Conservation (phyloP, 1,139 yeast species). For the Pichia sp. region DNA sequence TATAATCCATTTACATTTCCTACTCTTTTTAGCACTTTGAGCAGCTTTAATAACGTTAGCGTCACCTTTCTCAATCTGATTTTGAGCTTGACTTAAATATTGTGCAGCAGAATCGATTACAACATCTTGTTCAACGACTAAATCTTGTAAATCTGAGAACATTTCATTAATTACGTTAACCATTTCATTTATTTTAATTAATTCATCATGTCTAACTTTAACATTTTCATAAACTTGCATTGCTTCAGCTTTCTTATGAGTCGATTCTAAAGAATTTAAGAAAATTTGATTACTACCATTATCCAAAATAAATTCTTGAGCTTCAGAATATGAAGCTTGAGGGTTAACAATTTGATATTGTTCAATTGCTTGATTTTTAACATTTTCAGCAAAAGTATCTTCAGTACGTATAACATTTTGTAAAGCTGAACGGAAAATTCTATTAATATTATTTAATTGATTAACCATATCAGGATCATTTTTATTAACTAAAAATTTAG, state of each 20-base stretch:
- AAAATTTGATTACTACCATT: conserved; percentile 17
- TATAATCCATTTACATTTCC: conserved; percentile 18
- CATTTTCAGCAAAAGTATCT: conserved; percentile 10
- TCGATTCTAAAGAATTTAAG: conserved; percentile 15
- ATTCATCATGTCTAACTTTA: conserved; percentile 17
- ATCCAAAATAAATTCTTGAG: conserved; percentile 16
- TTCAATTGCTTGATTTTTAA: conserved; percentile 17
- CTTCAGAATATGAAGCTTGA: conserved; percentile 15
- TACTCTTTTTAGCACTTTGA: conserved; percentile 14
- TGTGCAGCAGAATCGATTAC: conserved; percentile 10
- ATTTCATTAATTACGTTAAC: conserved; percentile 16
- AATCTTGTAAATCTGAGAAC: conserved; percentile 18
- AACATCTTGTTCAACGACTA: conserved; percentile 18
- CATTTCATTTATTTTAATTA: conserved; percentile 16
- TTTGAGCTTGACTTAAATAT: conserved; percentile 10
- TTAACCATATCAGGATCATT: conserved; percentile 17
- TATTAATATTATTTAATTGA: conserved; percentile 19
- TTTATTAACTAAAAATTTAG: conserved; percentile 10
- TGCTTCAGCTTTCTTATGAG: conserved; percentile 16
- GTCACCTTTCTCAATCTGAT: conserved; percentile 19
- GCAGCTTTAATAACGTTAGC: conserved; percentile 16
- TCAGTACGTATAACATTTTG: conserved; percentile 12
- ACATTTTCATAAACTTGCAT: conserved; percentile 16
- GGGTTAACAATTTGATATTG: conserved; percentile 19
- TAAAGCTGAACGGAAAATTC: conserved; percentile 13